Base-by-base conservation (phyloP, 2,329 filamentous ascomycete genomes). In the Sarocladiaceae sp. region DNA sequence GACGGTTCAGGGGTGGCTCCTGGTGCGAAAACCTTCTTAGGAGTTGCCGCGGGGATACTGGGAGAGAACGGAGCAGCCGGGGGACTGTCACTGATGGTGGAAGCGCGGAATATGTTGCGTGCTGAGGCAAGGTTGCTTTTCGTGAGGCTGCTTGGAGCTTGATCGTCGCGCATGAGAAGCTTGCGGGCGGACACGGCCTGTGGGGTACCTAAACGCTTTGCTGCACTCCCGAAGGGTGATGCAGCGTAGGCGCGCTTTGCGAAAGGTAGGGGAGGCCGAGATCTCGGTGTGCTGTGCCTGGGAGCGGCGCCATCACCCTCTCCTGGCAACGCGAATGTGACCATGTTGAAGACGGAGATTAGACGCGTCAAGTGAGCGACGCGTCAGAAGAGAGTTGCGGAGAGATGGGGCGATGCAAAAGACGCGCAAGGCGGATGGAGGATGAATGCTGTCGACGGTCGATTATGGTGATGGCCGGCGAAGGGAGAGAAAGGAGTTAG, bases 1-100 rank as follows among this genome's bases (percentile, higher is more conserved):
- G 59, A 63, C 33, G 65, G 59, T 44, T 65, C 69, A 16, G 71
- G 69, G 2, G 71, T 74, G 31, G 61, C 60, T 42, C 64, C 57
- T 43, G 68, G 55, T 50, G 70, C 65, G 50, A 76, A 75, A 37
- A 68, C 66, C 56, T 69, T 71, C 48, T 68, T 74, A 53, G 66
- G 56, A 3, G 69, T 67, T 55, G 62, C 70, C 27, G 63, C 54
- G 3, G 71, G 65, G 27, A 73, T 53, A 47, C 60, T 68, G 3
- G 72, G 69, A 5, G 72, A 69, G 55, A 75, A 76, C 16, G 53
- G 48, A 20, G 54, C 43, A 11, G 57, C 52, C 29, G 62, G 56
- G 13, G 58, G 53, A 46, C 55, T 63, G 15, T 64, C 60, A 50
- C 50, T 52, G 48, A 63, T 58, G 46, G 60, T 56, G 15, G 67